phyloP scores from a whole-genome alignment of 164 flowering plant genomes.

The Piper betle region DNA sequence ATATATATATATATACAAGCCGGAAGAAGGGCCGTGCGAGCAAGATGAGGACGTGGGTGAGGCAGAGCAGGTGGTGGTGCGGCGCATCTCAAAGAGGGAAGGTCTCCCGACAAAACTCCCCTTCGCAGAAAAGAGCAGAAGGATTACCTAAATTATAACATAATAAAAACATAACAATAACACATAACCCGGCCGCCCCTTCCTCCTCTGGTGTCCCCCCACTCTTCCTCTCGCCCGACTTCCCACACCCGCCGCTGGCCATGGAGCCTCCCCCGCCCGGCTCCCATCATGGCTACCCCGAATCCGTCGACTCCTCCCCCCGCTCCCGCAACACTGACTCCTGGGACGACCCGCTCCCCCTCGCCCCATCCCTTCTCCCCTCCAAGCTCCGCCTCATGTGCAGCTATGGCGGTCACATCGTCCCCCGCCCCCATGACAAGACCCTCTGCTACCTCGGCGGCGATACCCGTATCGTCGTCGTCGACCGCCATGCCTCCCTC shows the following conservation, averaged over 20 bases:
- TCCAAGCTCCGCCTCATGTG: constrained; percentile 80
- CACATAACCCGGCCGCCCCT: too few relatives aligned
- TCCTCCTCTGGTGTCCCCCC: neutral
- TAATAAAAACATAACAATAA: too few relatives aligned
- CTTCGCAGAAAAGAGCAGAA: too few relatives aligned
- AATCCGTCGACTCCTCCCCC: constrained; percentile 47
- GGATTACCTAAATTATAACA: too few relatives aligned
- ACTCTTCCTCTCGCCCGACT: neutral
- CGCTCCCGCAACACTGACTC: constrained; percentile 45
- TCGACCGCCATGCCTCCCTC: constrained; percentile 52
- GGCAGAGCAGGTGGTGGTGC: too few relatives aligned
- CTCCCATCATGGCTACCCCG: constrained; percentile 19
- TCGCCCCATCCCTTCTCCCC: neutral
- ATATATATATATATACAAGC: too few relatives aligned
- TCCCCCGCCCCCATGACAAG: constrained; percentile 87
- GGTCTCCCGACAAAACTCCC: too few relatives aligned
- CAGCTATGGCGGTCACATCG: constrained; percentile 87
- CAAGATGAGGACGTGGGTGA: too few relatives aligned
- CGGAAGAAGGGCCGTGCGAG: too few relatives aligned
- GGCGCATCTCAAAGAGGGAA: too few relatives aligned
- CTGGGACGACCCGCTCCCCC: constrained; percentile 27
- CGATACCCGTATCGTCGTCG: constrained; percentile 76
- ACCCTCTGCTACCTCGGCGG: constrained; percentile 85
- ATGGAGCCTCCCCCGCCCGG: constrained; percentile 2
- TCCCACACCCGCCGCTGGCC: neutral